Base-by-base conservation (phyloP, 164 flowering plant species). In the Pachysandra terminalis region DNA sequence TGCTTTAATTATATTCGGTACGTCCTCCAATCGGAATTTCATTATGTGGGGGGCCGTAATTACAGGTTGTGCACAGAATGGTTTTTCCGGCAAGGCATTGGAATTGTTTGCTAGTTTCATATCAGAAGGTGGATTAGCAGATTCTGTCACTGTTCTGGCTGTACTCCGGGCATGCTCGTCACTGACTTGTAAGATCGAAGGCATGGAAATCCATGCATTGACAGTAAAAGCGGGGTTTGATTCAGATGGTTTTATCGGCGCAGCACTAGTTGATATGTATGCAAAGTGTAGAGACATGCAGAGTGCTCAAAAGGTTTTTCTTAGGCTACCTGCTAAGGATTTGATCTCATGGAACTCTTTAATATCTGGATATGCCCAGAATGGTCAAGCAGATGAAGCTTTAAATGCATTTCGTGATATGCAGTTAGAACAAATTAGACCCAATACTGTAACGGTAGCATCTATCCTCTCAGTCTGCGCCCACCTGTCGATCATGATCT, bases 101-200 rank as follows among this genome's bases (percentile, higher is more conserved):
- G 74, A 80, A 37, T 28, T 84, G 49, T 78, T 80, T 58, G 24
- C 27, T 35, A 53, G 54, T 27, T 79, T 71, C 53, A 55, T 63
- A 55, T 21, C 32, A 28, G 74, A 65, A 27, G 55, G 63, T 63
- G 79, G 79, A 10, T 40, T 52, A 27, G 79, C 77, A 27, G 83
- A 81, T 77, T 68, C 81, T 53, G 37, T 53, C 26, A 72, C 68
- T 48, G 68, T 82, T 71, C 56, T 84, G 58, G 74, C 85, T 75
- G 82, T 61, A 22, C 69, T 84, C 52, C 76, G 85, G n/a, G 87
- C 81, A 26, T 84, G 85, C 70, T 80, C 87, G 6, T 76, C 77
- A 53, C 65, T 80, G 76, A 40, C 59, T 35, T 45, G 64, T 37
- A 70, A 60, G 62, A 19, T 52, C 9, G 59, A 56, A 23, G 83